A percentile compares a stretch with the other conserved stretches of the same genome.
Conservation (phyloP, 768 basidiomycete genomes). For the Suillus hirtellus region DNA sequence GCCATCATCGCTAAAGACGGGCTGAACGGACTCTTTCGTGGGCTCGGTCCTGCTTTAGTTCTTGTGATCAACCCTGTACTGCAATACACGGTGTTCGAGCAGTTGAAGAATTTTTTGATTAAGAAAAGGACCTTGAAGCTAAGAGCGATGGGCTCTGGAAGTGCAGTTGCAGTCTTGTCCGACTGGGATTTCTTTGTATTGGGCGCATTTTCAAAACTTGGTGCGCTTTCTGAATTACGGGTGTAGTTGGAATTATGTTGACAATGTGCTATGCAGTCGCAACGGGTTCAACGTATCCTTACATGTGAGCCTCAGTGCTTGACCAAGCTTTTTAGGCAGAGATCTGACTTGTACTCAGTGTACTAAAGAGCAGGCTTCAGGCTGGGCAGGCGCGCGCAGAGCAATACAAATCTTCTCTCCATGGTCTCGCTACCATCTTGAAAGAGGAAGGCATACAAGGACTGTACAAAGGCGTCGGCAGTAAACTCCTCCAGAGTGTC, state of each 20-base stretch:
- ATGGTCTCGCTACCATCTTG: conserved; percentile 78
- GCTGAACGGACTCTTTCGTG: conserved; percentile 81
- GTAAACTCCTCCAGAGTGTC: conserved; percentile 90
- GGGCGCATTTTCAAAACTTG: conserved; percentile 91
- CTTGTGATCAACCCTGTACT: conserved; percentile 95
- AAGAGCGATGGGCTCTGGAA: conserved; percentile 45
- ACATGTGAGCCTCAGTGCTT: conserved; percentile 49
- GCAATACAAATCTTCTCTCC: conserved; percentile 72
- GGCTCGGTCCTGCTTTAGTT: conserved; percentile 90
- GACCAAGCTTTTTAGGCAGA: background rate
- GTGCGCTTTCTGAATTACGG: conserved; percentile 37
- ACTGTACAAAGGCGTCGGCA: conserved; percentile 82
- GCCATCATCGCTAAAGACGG: conserved; percentile 76
- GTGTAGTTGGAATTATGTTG: conserved; percentile 2
- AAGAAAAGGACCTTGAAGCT: conserved; percentile 57
- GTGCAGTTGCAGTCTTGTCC: conserved; percentile 53
- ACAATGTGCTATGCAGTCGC: conserved; percentile 37
- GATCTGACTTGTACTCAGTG: conserved; percentile 32
- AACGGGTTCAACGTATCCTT: conserved; percentile 68
- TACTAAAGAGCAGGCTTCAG: conserved; percentile 80
- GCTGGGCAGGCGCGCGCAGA: conserved; percentile 68
- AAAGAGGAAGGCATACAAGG: conserved; percentile 79
- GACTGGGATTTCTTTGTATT: conserved; percentile 94
- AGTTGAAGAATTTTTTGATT: conserved; percentile 84
- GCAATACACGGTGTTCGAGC: conserved; percentile 92